Base-by-base conservation (phyloP, 805 yeast genomes). In the Myxozyma udenii region DNA sequence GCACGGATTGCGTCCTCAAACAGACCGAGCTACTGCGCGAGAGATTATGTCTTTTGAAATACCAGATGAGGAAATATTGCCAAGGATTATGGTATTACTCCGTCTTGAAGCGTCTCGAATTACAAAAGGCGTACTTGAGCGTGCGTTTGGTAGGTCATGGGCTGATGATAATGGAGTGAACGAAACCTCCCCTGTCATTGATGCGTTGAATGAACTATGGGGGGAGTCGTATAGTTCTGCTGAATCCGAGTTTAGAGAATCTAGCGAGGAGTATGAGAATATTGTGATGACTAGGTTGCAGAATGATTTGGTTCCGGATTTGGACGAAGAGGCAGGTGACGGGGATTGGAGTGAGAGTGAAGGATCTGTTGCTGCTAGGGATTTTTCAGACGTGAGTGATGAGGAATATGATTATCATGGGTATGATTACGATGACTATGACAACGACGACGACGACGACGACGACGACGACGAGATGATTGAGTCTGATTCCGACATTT, bases 81-180 rank as follows among this genome's bases (percentile, higher is more conserved):
- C n/a, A n/a, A n/a, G n/a, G n/a, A n/a, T n/a, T n/a, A n/a, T n/a
- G n/a, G n/a, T n/a, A n/a, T n/a, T n/a, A n/a, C n/a, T n/a, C n/a
- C n/a, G n/a, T n/a, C n/a, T 28, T 9, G 55, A 51, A 25, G 44
- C 51, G 22, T 6, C 22, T 18, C 24, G 26, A 19, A 41, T 51
- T 23, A 30, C 47, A 32, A 23, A 30, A 3, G 44, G 35, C 3
- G 22, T 24, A 12, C 33, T 51, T 6, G 23, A 35, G 2, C 22
- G 18, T 12, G 55, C 55, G 12, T 50, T 50, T 25, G 49, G 46
- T 7, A 11, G 30, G 5, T 14, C 14, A 9, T 44, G 53, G 53
- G 44, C 44, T 14, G 21, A 11, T 2, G 16, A 7, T 2, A 4
- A 14, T 5, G 3, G 24, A 18, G 30, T 18, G 2, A 18, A 7